Evolutionary conservation across 148 eudicot species (phyloP), one percentile per base, ranked within the genome.

Genomic region (Heliosperma pusillum): DNA sequence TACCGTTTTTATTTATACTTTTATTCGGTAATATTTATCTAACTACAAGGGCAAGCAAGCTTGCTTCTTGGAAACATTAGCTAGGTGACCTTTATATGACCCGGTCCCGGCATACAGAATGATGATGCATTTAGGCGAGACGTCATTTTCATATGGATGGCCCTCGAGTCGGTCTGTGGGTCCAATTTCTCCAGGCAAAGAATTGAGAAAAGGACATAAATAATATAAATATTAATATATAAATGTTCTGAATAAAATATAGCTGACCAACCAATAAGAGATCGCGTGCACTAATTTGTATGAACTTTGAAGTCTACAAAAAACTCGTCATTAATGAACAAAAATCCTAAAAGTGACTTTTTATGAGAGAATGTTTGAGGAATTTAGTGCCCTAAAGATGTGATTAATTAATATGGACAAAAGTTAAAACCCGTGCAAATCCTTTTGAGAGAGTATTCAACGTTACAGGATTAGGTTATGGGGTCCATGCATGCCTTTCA

Each of bases 101-200:
- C 17, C 19, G 72, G 40, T n/a, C 56, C 40, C 11, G 13, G 20
- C 7, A 59, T 21, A 3, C 16, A 50, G 64, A 69, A 63, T 36
- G 55, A 74, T 67, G 79, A 77, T 71, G 60, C 59, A 70, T 40
- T 81, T 75, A 74, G 88, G 86, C 76, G 86, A 80, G 73, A 76
- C 66, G 86, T 88, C 86, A 45, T 74, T 81, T 29, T 88, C 86
- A 69, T 27, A 76, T 79, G 36, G 27, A 77, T 77, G 59, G 9
- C 72, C 71, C 66, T 19, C 61, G 61, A 68, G 88, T 88, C 86
- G 88, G 87, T 88, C 60, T 3, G 78, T 80, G 82, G 88, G 83
- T 69, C 71, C 56, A 27, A 8, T 13, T 29, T 15, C 29, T 17
- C 30, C 33, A 58, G 40, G 65, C 74, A 26, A 36, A 70, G 22